Evolutionary conservation across 2,329 filamentous ascomycete genomes (phyloP).

Genomic region (Anthostomella pinea): DNA sequence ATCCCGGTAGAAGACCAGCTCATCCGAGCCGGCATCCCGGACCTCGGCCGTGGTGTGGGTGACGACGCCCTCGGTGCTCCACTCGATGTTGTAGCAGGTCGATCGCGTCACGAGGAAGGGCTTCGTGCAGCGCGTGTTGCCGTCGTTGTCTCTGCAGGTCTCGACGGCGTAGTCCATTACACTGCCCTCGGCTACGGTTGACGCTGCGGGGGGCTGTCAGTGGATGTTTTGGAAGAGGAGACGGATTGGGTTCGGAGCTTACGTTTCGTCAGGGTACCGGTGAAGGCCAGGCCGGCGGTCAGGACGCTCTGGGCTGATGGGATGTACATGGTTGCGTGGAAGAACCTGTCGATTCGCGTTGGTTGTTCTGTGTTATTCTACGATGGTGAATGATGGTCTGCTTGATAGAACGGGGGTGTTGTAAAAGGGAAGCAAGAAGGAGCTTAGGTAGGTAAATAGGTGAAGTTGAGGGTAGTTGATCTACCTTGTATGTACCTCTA

Average conservation of each 20-base stretch:
- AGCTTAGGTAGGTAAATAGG: no score
- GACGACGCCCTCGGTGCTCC: conserved; percentile 38
- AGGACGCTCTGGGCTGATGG: conserved; percentile 28
- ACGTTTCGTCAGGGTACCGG: conserved; percentile 22
- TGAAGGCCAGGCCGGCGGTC: conserved; percentile 27
- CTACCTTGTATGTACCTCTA: no score
- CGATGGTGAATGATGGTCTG: no score
- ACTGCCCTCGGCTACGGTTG: conserved; percentile 31
- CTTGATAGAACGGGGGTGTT: no score
- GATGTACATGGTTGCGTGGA: conserved; percentile 28
- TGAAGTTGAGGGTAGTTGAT: no score
- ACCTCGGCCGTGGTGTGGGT: conserved; percentile 34
- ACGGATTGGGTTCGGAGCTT: conserved; percentile 4
- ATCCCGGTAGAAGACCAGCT: conserved; percentile 44
- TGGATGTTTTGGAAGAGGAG: not conserved
- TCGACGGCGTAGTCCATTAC: conserved; percentile 42
- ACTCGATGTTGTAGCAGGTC: conserved; percentile 40
- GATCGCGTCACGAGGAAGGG: conserved; percentile 38
- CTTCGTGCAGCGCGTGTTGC: conserved; percentile 38
- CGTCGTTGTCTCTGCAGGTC: conserved; percentile 38
- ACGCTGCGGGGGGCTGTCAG: conserved; percentile 14
- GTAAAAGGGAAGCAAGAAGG: no score
- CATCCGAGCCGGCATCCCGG: conserved; percentile 31
- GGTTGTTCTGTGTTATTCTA: no score
- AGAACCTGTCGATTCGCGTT: no score